Percentiles rank a stretch among this genome's conserved stretches.
phyloP scores from a whole-genome alignment of 176 grass and related monocot species.

The Cocos nucifera region DNA sequence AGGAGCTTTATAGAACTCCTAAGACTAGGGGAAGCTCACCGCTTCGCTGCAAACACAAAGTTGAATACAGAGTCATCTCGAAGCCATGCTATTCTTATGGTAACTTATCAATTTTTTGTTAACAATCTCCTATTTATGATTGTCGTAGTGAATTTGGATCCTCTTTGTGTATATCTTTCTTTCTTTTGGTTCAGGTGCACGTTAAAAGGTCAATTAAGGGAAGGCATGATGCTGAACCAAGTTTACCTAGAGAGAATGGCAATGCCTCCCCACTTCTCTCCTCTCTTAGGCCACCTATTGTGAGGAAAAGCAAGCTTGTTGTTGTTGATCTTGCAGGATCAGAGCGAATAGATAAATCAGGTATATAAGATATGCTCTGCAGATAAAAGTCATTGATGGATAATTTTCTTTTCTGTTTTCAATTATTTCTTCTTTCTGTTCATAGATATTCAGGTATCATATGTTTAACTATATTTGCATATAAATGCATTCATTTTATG shows the following conservation, averaged over 20 bases:
- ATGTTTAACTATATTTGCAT: too few relatives aligned
- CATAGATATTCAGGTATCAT: too few relatives aligned
- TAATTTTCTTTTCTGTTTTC: too few relatives aligned
- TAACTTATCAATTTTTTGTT: constrained; percentile 30
- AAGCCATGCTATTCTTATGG: constrained; percentile 96
- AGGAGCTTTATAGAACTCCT: constrained; percentile 89
- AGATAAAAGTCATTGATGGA: constrained; percentile 6
- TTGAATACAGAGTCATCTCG: constrained; percentile 97
- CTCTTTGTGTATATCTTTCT: neutral
- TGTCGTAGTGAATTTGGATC: constrained; percentile 2
- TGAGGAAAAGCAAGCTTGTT: constrained; percentile 97
- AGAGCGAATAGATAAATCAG: constrained; percentile 95
- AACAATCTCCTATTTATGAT: constrained; percentile 3
- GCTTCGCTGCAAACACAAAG: constrained; percentile 92
- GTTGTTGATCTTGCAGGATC: constrained; percentile 97
- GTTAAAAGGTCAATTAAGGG: constrained; percentile 88
- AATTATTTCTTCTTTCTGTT: too few relatives aligned
- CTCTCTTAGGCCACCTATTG: constrained; percentile 79
- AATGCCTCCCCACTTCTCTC: constrained; percentile 58
- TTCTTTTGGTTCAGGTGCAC: constrained; percentile 56
- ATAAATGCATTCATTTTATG: too few relatives aligned
- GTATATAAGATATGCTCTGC: constrained; percentile 18
- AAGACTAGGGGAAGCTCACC: constrained; percentile 85
- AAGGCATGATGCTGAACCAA: constrained; percentile 53
- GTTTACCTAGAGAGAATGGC: constrained; percentile 71